A percentile compares a stretch with the other conserved stretches of the same genome.
These are phyloP conservation scores for Acer campestre DNA, from an alignment of 345 rosid genomes.

Conservation along the genomic window DNA sequence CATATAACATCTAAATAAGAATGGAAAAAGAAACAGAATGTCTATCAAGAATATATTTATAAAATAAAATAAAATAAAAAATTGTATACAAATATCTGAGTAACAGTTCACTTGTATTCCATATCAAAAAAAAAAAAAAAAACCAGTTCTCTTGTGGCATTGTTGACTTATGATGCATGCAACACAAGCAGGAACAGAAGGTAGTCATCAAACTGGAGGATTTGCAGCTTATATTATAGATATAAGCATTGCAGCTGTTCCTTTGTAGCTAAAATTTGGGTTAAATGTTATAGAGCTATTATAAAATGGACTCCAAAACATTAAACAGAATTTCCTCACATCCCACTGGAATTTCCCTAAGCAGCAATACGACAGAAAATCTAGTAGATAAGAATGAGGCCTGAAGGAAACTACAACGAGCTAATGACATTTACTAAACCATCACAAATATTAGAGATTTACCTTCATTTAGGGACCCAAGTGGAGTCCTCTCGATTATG, in stretches of 20 bases:
- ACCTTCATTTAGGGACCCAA: conserved; percentile 81
- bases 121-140: too few relatives aligned
- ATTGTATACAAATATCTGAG: too few relatives aligned
- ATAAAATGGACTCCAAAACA: background rate
- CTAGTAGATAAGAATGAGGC: background rate
- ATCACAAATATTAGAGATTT: conserved; percentile 14
- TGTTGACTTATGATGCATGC: background rate
- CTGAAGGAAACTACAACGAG: background rate
- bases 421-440: background rate
- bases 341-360: conserved; percentile 10
- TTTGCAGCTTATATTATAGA: background rate
- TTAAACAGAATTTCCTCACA: background rate
- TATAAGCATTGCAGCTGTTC: background rate
- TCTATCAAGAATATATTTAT: background rate
- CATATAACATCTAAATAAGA: background rate
- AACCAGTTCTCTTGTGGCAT: background rate
- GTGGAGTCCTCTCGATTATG: conserved; percentile 67
- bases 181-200: background rate
- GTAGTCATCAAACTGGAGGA: background rate
- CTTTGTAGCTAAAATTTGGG: background rate
- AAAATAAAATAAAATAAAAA: too few relatives aligned
- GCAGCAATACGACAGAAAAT: conserved; percentile 8
- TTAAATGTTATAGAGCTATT: background rate
- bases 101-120: too few relatives aligned
- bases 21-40: background rate